Base-by-base conservation (phyloP, 306 rosid species). In the Glycine tomentella region DNA sequence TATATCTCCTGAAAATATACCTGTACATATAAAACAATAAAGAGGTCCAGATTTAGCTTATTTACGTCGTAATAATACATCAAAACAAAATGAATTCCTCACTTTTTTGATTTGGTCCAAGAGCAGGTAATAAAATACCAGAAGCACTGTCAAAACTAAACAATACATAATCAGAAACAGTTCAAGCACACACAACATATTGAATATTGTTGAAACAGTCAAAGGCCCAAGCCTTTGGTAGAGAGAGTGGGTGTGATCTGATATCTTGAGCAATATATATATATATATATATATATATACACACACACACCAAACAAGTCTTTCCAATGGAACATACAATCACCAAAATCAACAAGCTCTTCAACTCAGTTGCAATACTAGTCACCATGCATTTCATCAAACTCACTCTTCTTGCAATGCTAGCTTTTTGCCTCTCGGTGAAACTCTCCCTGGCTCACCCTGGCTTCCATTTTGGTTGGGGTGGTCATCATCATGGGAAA, bases 391-490 rank as follows among this genome's bases (percentile, higher is more conserved):
- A 69, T 62, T 57, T 81, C 76, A 83, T 66, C 81, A 81, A 79
- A 80, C 64, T 62, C 25, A 79, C 57, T 80, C 38, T 85, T 13
- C 7, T 85, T 25, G 75, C 34, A 1, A 25, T 25, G 31, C 2
- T 25, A 33, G 75, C 69, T 45, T 83, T 25, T 25, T 25, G 31
- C 69, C 38, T 83, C 59, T 56, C 86, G 1, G 57, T 81, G 49
- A 56, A 86, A 45, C 76, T 84, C 51, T 76, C 90, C 33, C 17
- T 17, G 0, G 85, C 97, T 78, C 84, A 90, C 89, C 97, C 92
- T 5, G 81, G 86, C 52, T 87, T 86, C 89, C 79, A 85, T 74
- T 88, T 86, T 59, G 93, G 91, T 5, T 85, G 92, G 97, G 87
- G 87, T 52, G 87, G 82, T 59, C 72, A 76, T 25, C 31, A 25